Percentiles rank a stretch among this genome's conserved stretches.
phyloP scores from a whole-genome alignment of 345 rosid genomes.

The Gossypium mustelinum region DNA sequence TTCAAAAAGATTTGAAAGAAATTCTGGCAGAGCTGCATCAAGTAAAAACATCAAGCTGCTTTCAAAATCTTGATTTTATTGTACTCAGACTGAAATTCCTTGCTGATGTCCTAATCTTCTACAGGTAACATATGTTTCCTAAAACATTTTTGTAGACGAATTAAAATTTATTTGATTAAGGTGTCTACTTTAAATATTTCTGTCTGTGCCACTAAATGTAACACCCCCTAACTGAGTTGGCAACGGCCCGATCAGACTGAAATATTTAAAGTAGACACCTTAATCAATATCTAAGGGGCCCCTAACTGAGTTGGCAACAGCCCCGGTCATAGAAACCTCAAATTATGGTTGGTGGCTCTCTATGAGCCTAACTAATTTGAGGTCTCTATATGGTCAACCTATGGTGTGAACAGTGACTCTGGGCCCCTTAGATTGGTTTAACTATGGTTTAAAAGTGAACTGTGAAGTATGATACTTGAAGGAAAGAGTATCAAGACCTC shows the following conservation, averaged over 20 bases:
- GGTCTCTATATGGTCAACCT: no score
- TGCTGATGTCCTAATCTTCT: conserved; percentile 57
- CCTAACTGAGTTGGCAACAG: no score
- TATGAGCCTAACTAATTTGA: no score
- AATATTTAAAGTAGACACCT: neutral
- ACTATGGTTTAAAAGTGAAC: no score
- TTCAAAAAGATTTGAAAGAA: conserved; percentile 52
- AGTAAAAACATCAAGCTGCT: conserved; percentile 32
- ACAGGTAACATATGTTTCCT: conserved; percentile 43
- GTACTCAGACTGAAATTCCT: conserved; percentile 56
- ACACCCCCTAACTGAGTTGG: no score
- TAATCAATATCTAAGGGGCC: neutral
- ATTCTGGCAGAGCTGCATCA: conserved; percentile 41
- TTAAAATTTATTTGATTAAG: neutral
- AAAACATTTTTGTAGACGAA: neutral
- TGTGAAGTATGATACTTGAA: no score
- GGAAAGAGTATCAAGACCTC: no score
- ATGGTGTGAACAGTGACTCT: no score
- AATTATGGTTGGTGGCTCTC: no score
- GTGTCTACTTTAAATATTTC: neutral
- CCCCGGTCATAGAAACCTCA: no score
- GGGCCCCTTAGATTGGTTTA: no score
- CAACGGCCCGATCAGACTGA: no score
- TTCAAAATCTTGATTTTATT: conserved; percentile 31
- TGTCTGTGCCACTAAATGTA: neutral